These are phyloP conservation scores for Globisporangium heterothallicum DNA, from an alignment of 352 stramenopile genomes.

Conservation along the genomic window DNA sequence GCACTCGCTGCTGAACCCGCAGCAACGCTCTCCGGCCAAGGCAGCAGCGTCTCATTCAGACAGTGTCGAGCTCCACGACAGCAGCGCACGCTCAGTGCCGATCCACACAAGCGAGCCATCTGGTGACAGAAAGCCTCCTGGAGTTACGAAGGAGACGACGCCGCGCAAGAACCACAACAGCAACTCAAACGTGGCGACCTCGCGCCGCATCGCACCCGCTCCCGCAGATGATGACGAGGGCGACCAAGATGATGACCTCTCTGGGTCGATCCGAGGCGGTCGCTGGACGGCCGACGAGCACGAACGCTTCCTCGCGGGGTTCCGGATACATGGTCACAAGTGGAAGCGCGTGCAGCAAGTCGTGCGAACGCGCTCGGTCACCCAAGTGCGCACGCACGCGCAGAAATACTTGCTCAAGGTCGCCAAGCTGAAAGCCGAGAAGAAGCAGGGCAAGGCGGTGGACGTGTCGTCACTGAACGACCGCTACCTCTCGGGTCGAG, in stretches of 20 bases:
- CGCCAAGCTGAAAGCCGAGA: constrained; percentile 83
- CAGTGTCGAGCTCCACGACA: not conserved
- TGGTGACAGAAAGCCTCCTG: not conserved
- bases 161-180: constrained; percentile 6
- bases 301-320: constrained; percentile 81
- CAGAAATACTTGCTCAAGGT: constrained; percentile 89
- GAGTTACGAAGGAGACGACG: constrained; percentile 9
- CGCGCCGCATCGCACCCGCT: constrained; percentile 44
- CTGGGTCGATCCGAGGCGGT: constrained; percentile 63
- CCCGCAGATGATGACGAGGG: constrained; percentile 60
- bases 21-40: not conserved
- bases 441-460: constrained; percentile 40
- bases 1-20: constrained; percentile 25
- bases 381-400: constrained; percentile 83
- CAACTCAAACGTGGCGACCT: constrained; percentile 6
- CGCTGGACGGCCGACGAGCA: constrained; percentile 85
- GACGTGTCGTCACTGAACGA: constrained; percentile 16
- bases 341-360: constrained; percentile 89
- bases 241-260: constrained; percentile 42
- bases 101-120: constrained; percentile 13
- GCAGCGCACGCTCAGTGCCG: not conserved
- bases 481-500: constrained; percentile 10
- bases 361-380: constrained; percentile 83
- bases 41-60: not conserved
- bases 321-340: constrained; percentile 85